Evolutionary conservation across 139 green algal species (phyloP).

Genomic region (Edaphochlamys debaryana): DNA sequence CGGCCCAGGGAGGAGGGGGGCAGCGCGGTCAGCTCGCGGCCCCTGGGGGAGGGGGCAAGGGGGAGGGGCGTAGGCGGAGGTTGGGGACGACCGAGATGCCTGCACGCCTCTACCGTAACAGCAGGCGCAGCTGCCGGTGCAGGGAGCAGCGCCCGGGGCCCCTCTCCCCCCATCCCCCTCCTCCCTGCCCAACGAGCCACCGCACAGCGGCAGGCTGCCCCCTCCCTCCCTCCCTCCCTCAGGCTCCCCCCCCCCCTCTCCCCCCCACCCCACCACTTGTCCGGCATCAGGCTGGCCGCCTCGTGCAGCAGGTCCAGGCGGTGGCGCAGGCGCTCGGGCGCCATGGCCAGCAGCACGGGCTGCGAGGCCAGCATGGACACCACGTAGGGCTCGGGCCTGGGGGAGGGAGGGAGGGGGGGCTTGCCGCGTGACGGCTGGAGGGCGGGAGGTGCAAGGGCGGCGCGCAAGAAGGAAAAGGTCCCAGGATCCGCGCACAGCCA

Average conservation of each 20-base stretch:
- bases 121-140: too few relatives aligned
- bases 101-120: background rate
- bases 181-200: background rate
- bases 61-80: too few relatives aligned
- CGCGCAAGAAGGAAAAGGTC: too few relatives aligned
- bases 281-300: constrained; percentile 20
- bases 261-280: background rate
- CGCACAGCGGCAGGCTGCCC: too few relatives aligned
- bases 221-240: background rate
- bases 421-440: too few relatives aligned
- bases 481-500: too few relatives aligned
- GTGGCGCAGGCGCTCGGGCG: background rate
- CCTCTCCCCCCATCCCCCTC: background rate
- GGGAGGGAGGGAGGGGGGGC: too few relatives aligned
- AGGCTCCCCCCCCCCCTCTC: background rate
- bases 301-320: constrained; percentile 22
- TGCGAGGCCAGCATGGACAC: background rate
- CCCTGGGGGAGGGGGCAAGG: background rate
- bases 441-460: background rate
- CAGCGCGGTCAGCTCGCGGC: background rate
- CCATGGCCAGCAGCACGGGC: constrained; percentile 15
- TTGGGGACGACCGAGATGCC: background rate
- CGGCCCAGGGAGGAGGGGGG: constrained; percentile 3
- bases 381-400: too few relatives aligned
- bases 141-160: background rate